These are phyloP conservation scores for Tuber borchii DNA, from an alignment of 495 filamentous ascomycete species.

Conservation along the genomic window DNA sequence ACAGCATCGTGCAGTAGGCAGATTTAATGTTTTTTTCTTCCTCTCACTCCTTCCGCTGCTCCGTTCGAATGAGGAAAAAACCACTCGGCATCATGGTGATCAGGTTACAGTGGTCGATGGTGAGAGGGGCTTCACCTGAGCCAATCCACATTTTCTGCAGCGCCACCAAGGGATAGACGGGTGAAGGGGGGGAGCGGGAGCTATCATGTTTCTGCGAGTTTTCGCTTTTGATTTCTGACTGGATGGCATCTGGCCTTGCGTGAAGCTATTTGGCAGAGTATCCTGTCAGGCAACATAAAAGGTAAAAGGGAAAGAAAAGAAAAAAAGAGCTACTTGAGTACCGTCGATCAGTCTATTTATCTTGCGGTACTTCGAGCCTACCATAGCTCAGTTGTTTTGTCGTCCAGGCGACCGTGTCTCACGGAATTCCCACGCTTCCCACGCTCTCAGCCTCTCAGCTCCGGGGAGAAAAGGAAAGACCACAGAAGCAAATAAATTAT, in stretches of 20 bases:
- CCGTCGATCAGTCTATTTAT: neutral
- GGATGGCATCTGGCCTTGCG: neutral
- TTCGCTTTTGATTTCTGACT: neutral
- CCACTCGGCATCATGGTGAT: neutral
- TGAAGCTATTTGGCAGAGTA: neutral
- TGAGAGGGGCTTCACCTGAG: neutral
- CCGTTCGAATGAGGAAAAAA: neutral
- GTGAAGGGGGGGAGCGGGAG: neutral
- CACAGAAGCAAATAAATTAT: neutral
- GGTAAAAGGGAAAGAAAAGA: neutral
- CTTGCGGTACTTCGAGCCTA: neutral
- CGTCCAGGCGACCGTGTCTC: neutral
- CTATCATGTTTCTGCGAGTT: neutral
- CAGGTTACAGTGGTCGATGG: neutral
- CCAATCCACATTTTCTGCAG: neutral
- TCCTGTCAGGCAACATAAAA: neutral
- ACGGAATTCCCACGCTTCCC: neutral
- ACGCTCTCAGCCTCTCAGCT: neutral
- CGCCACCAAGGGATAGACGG: neutral
- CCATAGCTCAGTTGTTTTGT: neutral
- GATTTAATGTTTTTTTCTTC: neutral
- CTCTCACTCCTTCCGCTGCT: neutral
- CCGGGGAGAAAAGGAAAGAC: neutral
- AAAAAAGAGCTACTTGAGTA: neutral
- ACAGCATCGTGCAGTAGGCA: neutral